Conservation (phyloP, 2,329 filamentous ascomycete species). For the Bipolaris cookei region DNA sequence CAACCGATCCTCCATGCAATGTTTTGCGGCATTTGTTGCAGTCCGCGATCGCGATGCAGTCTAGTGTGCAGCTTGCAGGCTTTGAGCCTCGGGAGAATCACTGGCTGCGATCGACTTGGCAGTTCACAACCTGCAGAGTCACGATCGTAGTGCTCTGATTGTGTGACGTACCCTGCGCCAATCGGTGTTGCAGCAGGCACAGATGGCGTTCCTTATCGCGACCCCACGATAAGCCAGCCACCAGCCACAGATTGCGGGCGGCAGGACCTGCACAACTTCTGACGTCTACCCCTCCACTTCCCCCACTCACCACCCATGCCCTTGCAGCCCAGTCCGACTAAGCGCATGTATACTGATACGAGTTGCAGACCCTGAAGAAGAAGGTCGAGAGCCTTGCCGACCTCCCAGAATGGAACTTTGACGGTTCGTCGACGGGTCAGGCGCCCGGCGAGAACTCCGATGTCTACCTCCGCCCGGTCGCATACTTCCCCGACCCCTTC, state of each 20-base stretch:
- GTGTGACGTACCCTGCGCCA: conserved; percentile 32
- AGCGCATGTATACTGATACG: conserved; percentile 31
- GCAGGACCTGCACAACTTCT: conserved; percentile 19
- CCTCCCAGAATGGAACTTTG: conserved; percentile 81
- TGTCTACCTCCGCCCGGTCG: conserved; percentile 91
- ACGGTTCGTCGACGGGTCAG: conserved; percentile 90
- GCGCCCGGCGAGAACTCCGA: conserved; percentile 95
- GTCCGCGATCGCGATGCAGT: conserved; percentile 3
- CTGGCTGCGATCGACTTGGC: conserved; percentile 5
- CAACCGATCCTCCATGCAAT: conserved; percentile 1
- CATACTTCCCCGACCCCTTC: conserved; percentile 92
- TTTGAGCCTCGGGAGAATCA: conserved; percentile 7
- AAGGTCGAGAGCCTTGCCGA: conserved; percentile 65
- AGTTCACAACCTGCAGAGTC: conserved; percentile 16
- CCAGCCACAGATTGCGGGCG: conserved; percentile 12
- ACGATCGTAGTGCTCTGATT: conserved; percentile 19
- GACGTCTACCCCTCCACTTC: conserved; percentile 12
- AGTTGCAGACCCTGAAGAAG: conserved; percentile 66
- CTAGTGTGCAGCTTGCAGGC: conserved; percentile 8
- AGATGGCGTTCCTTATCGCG: conserved; percentile 38
- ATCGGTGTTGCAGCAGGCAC: conserved; percentile 19
- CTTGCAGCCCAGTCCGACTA: conserved; percentile 3
- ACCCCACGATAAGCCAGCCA: conserved; percentile 40
- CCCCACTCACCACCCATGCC: conserved; percentile 9
- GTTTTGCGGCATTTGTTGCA: conserved; percentile 19